These are phyloP conservation scores for Xylaria sp. DNA, from an alignment of 2,329 filamentous ascomycete genomes.

Conservation along the genomic window DNA sequence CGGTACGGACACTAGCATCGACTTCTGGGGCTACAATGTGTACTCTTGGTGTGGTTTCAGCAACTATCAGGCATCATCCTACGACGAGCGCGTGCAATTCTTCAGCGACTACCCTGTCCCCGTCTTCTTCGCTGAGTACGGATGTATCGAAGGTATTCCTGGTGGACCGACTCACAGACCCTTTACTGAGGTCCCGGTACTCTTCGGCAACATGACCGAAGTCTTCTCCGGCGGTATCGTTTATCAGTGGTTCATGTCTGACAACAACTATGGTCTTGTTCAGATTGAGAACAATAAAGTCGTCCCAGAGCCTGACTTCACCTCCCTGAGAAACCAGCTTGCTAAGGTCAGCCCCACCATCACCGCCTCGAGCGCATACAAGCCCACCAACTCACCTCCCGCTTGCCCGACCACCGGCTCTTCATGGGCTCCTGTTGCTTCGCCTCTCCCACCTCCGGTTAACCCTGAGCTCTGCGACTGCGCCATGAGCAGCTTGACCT, in stretches of 20 bases:
- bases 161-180: constrained; percentile 71
- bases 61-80: constrained; percentile 79
- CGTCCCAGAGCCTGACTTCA: constrained; percentile 78
- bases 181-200: constrained; percentile 85
- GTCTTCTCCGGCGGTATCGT: constrained; percentile 97
- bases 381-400: constrained; percentile 74
- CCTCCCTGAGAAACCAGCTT: constrained; percentile 75
- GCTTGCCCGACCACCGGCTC: constrained; percentile 74
- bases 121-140: constrained; percentile 98
- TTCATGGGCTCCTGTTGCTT: constrained; percentile 74
- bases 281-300: constrained; percentile 67
- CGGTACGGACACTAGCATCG: constrained; percentile 68
- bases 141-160: constrained; percentile 77
- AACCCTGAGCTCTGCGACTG: constrained; percentile 84
- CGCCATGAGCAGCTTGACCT: constrained; percentile 80
- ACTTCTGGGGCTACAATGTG: constrained; percentile 99
- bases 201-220: constrained; percentile 83
- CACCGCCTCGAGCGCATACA: constrained; percentile 75
- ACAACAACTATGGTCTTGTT: constrained; percentile 87
- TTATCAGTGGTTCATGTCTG: constrained; percentile 97
- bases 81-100: constrained; percentile 82
- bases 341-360: constrained; percentile 72
- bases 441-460: constrained; percentile 81
- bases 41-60: constrained; percentile 98
- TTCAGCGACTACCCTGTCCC: constrained; percentile 91